Conservation (phyloP, 2,329 filamentous ascomycete genomes). For the Exophiala alcalophila region DNA sequence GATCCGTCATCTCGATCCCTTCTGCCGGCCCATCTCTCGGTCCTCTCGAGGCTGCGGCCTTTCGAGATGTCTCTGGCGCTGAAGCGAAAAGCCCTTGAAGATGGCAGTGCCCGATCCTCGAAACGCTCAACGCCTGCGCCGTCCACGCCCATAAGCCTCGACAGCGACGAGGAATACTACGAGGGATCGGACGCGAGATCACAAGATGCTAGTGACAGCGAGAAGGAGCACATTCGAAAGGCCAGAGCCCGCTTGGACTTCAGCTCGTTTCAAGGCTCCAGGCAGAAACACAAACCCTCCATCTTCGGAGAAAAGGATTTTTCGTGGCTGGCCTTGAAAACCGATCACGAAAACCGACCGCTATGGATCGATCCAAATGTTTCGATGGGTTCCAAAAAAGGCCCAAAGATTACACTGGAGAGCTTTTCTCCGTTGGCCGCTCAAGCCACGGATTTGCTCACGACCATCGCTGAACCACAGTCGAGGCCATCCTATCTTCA, state of each 20-base stretch:
- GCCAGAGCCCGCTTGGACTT: slow-evolving; percentile 50
- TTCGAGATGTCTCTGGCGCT: slow-evolving; percentile 41
- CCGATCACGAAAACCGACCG: slow-evolving; percentile 83
- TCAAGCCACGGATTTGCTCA: slow-evolving; percentile 89
- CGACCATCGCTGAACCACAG: slow-evolving; percentile 89
- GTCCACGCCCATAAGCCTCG: slow-evolving; percentile 42
- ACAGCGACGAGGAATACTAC: slow-evolving; percentile 56
- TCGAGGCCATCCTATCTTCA: slow-evolving; percentile 88
- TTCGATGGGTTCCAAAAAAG: slow-evolving; percentile 53
- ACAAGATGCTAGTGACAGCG: slow-evolving; percentile 44
- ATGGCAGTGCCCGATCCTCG: slow-evolving; percentile 42
- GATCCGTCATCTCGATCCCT: not conserved
- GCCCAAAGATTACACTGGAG: slow-evolving; percentile 79
- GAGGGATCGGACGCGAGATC: slow-evolving; percentile 46
- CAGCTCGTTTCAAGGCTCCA: slow-evolving; percentile 48
- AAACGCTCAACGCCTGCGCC: slow-evolving; percentile 50
- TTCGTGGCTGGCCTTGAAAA: slow-evolving; percentile 76
- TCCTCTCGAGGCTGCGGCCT: slow-evolving; percentile 31
- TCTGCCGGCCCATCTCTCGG: slow-evolving; percentile 19
- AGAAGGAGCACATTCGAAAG: slow-evolving; percentile 43
- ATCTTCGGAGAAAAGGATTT: slow-evolving; percentile 68
- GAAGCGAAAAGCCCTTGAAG: slow-evolving; percentile 47
- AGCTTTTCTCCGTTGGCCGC: slow-evolving; percentile 86
- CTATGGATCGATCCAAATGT: slow-evolving; percentile 80
- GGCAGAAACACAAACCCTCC: slow-evolving; percentile 52